Conservation (phyloP, 1,139 yeast genomes). For the Yarrowia galli region DNA sequence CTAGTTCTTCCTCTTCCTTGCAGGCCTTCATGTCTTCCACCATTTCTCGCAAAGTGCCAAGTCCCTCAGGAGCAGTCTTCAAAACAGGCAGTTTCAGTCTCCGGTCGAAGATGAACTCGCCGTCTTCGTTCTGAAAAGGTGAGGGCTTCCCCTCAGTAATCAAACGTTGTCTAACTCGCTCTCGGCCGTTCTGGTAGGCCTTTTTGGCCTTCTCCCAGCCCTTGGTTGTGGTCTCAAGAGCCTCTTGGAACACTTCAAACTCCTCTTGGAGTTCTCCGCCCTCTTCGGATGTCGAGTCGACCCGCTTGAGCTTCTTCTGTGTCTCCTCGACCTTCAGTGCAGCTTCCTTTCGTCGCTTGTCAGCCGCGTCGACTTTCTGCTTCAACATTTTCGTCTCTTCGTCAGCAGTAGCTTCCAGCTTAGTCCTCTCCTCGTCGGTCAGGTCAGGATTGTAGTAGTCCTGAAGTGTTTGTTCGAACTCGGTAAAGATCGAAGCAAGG, state of each 20-base stretch:
- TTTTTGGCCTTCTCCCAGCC: background rate
- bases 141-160: background rate
- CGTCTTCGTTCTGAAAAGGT: background rate
- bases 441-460: background rate
- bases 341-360: background rate
- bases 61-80: background rate
- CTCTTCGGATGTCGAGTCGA: too few relatives aligned
- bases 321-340: background rate
- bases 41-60: background rate
- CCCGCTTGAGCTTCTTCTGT: background rate
- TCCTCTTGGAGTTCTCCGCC: too few relatives aligned
- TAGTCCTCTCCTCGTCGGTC: background rate
- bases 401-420: background rate
- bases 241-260: background rate
- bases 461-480: background rate
- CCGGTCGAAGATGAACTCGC: background rate
- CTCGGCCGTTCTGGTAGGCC: background rate
- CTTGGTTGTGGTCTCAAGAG: background rate
- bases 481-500: background rate
- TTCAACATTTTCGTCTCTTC: background rate
- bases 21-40: background rate
- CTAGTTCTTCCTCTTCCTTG: background rate
- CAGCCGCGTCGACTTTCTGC: background rate
- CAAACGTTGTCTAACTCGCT: background rate
- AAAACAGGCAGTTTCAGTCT: background rate